phyloP scores from a whole-genome alignment of 225 moss, liverwort and hornwort species.

The Physcomitrellopsis africana region DNA sequence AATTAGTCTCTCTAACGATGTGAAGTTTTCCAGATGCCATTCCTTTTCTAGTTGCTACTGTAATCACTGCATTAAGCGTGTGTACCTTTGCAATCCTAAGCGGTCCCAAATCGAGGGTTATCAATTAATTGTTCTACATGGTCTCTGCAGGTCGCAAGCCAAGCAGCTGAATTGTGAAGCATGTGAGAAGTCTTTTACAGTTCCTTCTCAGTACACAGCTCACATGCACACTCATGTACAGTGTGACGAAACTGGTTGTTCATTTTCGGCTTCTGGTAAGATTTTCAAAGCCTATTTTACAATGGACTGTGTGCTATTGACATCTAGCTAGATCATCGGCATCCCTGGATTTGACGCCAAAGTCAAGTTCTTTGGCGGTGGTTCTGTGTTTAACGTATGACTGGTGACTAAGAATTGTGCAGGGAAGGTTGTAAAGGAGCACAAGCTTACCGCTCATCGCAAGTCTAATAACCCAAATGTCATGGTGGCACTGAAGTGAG shows the following conservation, averaged over 20 bases:
- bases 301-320: not conserved
- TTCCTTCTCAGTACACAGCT: conserved; percentile 29
- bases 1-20: not conserved
- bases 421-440: conserved; percentile 97
- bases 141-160: conserved; percentile 44
- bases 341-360: conserved; percentile 21
- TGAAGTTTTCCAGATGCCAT: not conserved
- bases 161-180: conserved; percentile 55
- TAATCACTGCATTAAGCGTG: not conserved
- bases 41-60: not conserved
- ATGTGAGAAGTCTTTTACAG: conserved; percentile 58
- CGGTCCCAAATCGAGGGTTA: not conserved
- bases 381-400: conserved; percentile 16
- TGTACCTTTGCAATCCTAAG: not conserved
- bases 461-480: conserved; percentile 44
- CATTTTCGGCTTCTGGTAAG: conserved; percentile 35
- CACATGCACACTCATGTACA: conserved; percentile 31
- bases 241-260: conserved; percentile 30
- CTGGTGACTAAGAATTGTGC: conserved; percentile 32
- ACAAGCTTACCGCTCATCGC: conserved; percentile 72
- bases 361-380: conserved; percentile 28
- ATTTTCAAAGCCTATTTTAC: conserved; percentile 1
- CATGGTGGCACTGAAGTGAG: conserved; percentile 34
- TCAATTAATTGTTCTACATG: conserved; percentile 16
- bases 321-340: conserved; percentile 20